These are phyloP conservation scores for Geotrichum restrictum DNA, from an alignment of 1,139 yeast species.

Conservation along the genomic window DNA sequence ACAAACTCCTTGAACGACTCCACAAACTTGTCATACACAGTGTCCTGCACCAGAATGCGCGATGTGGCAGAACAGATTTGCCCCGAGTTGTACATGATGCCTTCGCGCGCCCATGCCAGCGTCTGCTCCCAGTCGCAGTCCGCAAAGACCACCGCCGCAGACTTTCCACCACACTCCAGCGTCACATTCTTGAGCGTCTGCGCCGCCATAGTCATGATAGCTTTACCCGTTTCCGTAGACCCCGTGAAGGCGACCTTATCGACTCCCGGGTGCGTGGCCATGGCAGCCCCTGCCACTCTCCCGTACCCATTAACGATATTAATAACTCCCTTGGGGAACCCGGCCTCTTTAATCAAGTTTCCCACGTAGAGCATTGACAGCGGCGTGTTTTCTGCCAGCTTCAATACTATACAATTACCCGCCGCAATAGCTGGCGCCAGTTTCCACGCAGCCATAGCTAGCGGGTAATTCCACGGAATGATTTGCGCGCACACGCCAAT, in stretches of 20 bases:
- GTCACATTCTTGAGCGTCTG: conserved; percentile 70
- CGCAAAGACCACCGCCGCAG: conserved; percentile 70
- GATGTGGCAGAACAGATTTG: conserved; percentile 88
- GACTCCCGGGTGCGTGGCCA: conserved; percentile 64
- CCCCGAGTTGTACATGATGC: conserved; percentile 76
- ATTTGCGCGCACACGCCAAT: conserved; percentile 85
- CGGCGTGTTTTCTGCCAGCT: conserved; percentile 77
- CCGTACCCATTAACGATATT: conserved; percentile 76
- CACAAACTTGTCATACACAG: conserved; percentile 62
- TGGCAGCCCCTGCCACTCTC: conserved; percentile 66
- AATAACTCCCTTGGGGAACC: conserved; percentile 75
- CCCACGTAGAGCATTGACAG: conserved; percentile 68
- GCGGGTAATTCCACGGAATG: conserved; percentile 89
- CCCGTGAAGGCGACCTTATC: conserved; percentile 84
- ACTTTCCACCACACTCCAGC: conserved; percentile 81
- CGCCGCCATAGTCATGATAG: conserved; percentile 67
- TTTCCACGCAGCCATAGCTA: conserved; percentile 71
- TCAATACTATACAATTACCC: conserved; percentile 70
- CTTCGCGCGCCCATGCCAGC: conserved; percentile 53
- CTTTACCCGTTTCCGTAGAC: conserved; percentile 70
- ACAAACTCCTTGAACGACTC: conserved; percentile 56
- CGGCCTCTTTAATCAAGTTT: conserved; percentile 60
- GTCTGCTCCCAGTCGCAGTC: conserved; percentile 67
- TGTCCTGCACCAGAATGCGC: conserved; percentile 72
- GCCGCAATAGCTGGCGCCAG: conserved; percentile 75